These are phyloP conservation scores for Cylindrotheca closterium DNA, from an alignment of 108 stramenopile genomes.

Conservation along the genomic window DNA sequence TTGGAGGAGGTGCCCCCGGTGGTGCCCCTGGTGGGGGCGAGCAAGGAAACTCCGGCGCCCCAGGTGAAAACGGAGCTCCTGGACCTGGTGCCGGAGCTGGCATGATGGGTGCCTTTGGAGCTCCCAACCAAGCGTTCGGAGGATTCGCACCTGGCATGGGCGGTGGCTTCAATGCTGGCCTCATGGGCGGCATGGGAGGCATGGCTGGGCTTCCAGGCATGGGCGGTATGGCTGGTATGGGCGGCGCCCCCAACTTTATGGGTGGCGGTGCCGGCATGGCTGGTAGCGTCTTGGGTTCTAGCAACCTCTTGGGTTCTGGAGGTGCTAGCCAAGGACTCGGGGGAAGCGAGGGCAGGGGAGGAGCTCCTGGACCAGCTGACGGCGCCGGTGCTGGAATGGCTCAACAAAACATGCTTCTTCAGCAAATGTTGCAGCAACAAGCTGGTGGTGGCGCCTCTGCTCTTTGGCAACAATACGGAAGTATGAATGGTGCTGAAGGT, in stretches of 20 bases:
- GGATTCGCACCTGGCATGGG: conserved; percentile 25
- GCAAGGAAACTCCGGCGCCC: conserved; percentile 2
- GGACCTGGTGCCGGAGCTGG: conserved; percentile 8
- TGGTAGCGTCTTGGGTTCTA: conserved; percentile 15
- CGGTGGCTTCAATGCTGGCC: conserved; percentile 22
- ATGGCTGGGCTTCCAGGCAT: conserved; percentile 28
- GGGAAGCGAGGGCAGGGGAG: conserved; percentile 9
- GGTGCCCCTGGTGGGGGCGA: conserved; percentile 1
- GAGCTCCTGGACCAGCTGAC: conserved; percentile 8
- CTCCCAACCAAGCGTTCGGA: conserved; percentile 23
- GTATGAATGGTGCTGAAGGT: conserved; percentile 26
- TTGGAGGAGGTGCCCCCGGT: conserved; percentile 1
- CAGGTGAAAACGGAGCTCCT: conserved; percentile 13
- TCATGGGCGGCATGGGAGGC: conserved; percentile 34
- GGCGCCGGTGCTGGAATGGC: conserved; percentile 16
- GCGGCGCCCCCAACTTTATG: conserved; percentile 15
- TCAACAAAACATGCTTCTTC: conserved; percentile 40
- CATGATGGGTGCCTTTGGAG: conserved; percentile 30
- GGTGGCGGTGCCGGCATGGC: conserved; percentile 14
- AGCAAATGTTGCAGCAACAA: conserved; percentile 38
- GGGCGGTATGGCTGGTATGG: conserved; percentile 27
- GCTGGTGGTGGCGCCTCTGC: conserved; percentile 23
- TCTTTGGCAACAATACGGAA: conserved; percentile 40
- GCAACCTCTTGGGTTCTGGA: conserved; percentile 11
- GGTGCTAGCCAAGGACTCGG: conserved; percentile 17